phyloP scores from a whole-genome alignment of 805 yeast species.

The Teunomyces kruisii region DNA sequence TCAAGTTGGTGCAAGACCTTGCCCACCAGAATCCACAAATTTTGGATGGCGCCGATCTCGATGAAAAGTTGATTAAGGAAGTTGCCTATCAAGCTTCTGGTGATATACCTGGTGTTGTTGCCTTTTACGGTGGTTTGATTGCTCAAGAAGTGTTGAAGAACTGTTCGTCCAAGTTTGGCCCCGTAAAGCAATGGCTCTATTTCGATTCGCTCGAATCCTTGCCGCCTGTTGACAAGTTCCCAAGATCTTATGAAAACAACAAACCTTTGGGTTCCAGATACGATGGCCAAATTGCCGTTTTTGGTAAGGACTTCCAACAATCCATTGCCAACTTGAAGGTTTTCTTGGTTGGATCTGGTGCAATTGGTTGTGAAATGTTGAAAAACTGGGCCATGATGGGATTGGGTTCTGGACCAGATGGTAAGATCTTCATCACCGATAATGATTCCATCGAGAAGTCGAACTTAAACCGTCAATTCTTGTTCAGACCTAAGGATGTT shows the following conservation, averaged over 20 bases:
- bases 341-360: conserved; percentile 95
- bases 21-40: conserved; percentile 55
- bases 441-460: conserved; percentile 95
- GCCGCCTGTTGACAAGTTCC: conserved; percentile 57
- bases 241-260: conserved; percentile 70
- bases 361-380: conserved; percentile 98
- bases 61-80: conserved; percentile 66
- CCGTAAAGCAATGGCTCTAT: conserved; percentile 87
- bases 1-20: conserved; percentile 59
- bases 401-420: conserved; percentile 86
- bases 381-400: conserved; percentile 99
- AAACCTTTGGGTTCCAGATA: conserved; percentile 80
- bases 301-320: conserved; percentile 77
- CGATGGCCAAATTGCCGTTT: conserved; percentile 94
- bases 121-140: conserved; percentile 88
- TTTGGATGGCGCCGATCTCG: conserved; percentile 53
- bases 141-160: conserved; percentile 98
- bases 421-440: conserved; percentile 84
- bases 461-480: conserved; percentile 92
- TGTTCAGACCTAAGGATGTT: conserved; percentile 92
- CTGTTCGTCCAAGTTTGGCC: conserved; percentile 92
- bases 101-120: conserved; percentile 85
- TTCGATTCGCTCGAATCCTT: conserved; percentile 92
- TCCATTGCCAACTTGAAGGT: conserved; percentile 73
- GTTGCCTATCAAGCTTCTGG: conserved; percentile 86